Evolutionary conservation across 192 early-diverging fungal genomes (phyloP).

Genomic region (Thamnidium elegans): DNA sequence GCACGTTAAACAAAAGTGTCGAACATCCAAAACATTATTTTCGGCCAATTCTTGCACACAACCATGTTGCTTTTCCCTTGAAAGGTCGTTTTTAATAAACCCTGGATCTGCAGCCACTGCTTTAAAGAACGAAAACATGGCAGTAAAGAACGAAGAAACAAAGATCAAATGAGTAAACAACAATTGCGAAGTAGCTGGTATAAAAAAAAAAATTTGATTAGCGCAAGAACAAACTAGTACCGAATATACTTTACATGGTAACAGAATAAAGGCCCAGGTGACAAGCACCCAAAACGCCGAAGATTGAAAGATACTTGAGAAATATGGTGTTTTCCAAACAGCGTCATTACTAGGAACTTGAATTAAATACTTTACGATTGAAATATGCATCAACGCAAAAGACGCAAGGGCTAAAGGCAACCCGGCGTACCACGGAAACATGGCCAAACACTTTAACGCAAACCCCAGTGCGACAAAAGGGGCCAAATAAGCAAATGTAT

Average conservation of each 20-base stretch:
- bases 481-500: constrained; percentile 65
- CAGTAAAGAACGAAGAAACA: constrained; percentile 51
- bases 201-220: neutral
- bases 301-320: constrained; percentile 84
- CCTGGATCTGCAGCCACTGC: constrained; percentile 76
- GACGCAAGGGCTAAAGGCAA: constrained; percentile 56
- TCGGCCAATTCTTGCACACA: constrained; percentile 66
- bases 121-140: constrained; percentile 77
- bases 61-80: constrained; percentile 43
- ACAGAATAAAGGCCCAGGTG: constrained; percentile 63
- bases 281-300: constrained; percentile 70
- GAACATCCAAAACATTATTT: constrained; percentile 62
- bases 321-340: constrained; percentile 77
- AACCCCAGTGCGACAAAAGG: constrained; percentile 68
- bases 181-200: constrained; percentile 59
- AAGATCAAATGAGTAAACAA: constrained; percentile 67
- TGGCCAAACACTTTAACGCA: constrained; percentile 51
- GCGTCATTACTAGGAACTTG: constrained; percentile 44
- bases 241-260: constrained; percentile 56
- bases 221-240: too few relatives aligned
- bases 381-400: constrained; percentile 54
- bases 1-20: constrained; percentile 87
- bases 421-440: constrained; percentile 77
- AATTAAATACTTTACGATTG: constrained; percentile 60
- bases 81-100: constrained; percentile 57